Base-by-base conservation (phyloP, 345 rosid species). In the Diplotaxis tenuifolia region DNA sequence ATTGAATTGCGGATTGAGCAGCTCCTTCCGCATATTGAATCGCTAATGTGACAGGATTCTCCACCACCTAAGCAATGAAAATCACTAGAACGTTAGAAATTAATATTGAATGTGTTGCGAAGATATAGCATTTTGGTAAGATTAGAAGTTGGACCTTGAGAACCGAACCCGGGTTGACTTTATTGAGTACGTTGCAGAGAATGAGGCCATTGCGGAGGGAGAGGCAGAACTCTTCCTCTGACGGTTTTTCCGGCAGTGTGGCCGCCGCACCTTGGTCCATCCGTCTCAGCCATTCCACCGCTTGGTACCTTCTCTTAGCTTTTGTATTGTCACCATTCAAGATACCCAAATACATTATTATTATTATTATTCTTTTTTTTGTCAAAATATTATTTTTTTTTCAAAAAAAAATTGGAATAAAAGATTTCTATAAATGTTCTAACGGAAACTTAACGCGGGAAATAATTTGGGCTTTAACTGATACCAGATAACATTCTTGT, bases 1-100 rank as follows among this genome's bases (percentile, higher is more conserved):
- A 95, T 80, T 95, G 99, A 66, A 95, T 95, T 4, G 99, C 99
- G 15, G 96, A 95, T 68, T 95, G 99, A 27, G 99, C 99, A 9
- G 99, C 96, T 34, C 86, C 99, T 28, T 95, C 99, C 0, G 93
- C 84, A 1, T 96, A 84, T 62, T 91, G 90, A 47, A 88, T 85
- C 0, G 87, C 84, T 40, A 47, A 21, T 25, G 89, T 74, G 5
- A 85, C 74, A 36, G 96, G 95, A 65, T 81, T 94, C 47, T 91
- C 97, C 50, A 95, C 99, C 66, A 95, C 95, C 98, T 79, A 59
- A 61, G 52, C 8, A 27, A 23, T 45, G 18, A 36, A 36, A 36
- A 36, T 36, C 42, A 36, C 42, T 2, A 36, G 42, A 42, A 38
- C 11, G 18, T 42, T 16, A 42, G 50, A 45, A 45, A 45, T 45